phyloP scores from a whole-genome alignment of 1,139 yeast species.

The Saccharomyces hybrid region DNA sequence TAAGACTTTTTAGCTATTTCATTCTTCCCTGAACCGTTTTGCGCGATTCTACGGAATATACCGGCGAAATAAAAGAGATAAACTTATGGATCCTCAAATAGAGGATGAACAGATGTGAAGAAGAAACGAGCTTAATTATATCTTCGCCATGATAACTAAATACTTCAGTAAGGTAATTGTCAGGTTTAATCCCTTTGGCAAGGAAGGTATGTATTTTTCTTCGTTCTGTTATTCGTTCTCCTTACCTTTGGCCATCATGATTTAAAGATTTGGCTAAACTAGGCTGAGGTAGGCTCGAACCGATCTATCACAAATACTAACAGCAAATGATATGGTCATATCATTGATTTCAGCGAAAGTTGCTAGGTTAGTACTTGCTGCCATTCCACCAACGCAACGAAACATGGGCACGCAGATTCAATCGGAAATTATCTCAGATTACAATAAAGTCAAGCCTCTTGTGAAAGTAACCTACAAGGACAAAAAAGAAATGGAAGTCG shows the following conservation, averaged over 20 bases:
- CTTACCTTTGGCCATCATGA: not conserved
- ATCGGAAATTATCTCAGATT: conserved; percentile 45
- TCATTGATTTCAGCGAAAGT: conserved; percentile 45
- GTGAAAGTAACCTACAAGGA: conserved; percentile 78
- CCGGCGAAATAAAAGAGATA: not conserved
- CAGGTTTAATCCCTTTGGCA: conserved; percentile 68
- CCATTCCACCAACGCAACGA: conserved; percentile 66
- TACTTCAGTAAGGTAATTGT: conserved; percentile 73
- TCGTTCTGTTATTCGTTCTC: not conserved
- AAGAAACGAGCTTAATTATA: not conserved
- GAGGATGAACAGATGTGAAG: not conserved
- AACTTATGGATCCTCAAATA: not conserved
- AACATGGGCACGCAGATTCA: conserved; percentile 43
- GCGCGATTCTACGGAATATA: not conserved
- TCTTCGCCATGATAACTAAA: conserved; percentile 68
- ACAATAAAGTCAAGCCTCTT: conserved; percentile 45
- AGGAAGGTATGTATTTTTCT: conserved; percentile 44
- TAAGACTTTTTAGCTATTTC: not conserved
- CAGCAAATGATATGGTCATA: not conserved
- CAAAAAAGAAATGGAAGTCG: conserved; percentile 60
- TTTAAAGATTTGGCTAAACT: not conserved
- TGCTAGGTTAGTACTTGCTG: conserved; percentile 71
- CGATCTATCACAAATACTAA: not conserved
- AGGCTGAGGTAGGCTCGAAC: not conserved
- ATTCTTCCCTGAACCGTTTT: not conserved